Evolutionary conservation across 768 basidiomycete genomes (phyloP), one percentile per base, ranked within the genome.

Genomic region (Gelatoporia subvermispora): DNA sequence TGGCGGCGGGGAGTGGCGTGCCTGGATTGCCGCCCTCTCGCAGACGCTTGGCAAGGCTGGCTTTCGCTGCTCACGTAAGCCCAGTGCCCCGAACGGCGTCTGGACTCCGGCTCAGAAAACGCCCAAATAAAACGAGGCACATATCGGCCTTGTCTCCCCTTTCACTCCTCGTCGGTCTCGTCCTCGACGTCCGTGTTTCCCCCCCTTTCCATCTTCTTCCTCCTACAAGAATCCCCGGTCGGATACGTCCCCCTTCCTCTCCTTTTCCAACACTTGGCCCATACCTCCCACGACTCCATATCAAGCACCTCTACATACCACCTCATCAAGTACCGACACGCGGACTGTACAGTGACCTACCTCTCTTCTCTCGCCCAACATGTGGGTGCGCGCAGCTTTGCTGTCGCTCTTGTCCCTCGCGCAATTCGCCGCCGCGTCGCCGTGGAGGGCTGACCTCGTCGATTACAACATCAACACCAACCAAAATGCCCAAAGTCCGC

Each of bases 401-500:
- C 50, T 68, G 56, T 56, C 61, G 51, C 63, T 68, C 56, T 74
- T 72, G 45, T 51, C 68, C 43, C 55, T 79, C 44, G 59, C 68
- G 24, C 55, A 65, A 35, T 58, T 70, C 51, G 74, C 70, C 41
- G 41, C 53, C 37, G 81, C 85, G 2, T 81, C 85, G 9, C 88
- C 86, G 0, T 93, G 84, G 58, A 71, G 76, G 20, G 74, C 78
- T 4, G 76, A 83, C 59, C 78, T 90, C 53, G 68, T 71, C 35
- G 72, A 79, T 57, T 91, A 83, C 72, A 93, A 93, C 64, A 67
- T 93, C 65, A 93, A 93, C 66, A 58, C 73, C 58, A 90, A 89
- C 68, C 71, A 85, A 65, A 72, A 82, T 64, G 87, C 90, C 11
- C 70, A 77, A 47, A 72, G 75, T 46, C 79, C 83, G 3, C 63